Base-by-base conservation (phyloP, 768 basidiomycete species). In the Boletales sp. region DNA sequence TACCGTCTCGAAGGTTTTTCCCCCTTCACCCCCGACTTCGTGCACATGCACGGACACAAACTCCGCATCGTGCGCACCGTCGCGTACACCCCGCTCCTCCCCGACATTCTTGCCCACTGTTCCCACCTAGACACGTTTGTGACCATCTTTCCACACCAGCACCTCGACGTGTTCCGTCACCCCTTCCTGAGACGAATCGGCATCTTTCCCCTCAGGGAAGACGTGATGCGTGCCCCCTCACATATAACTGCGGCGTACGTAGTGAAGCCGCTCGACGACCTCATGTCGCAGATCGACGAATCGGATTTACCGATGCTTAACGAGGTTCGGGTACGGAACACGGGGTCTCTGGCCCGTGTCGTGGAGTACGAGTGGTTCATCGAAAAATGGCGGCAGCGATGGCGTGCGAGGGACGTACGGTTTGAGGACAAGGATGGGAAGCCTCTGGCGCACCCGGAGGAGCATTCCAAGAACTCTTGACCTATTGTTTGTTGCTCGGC, bases 1-100 rank as follows among this genome's bases (percentile, higher is more conserved):
- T 62, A 66, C 11, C 68, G 75, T n/a, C 64, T 78, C 32, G 77
- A 78, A 48, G 67, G 72, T 8, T 67, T 69, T 40, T 75, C 75
- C 7, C 64, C 73, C 2, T 73, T 76, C 31, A 74, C 66, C 31
- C 62, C 66, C 5, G 60, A 67, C 38, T 78, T 78, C 51, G 62
- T 78, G 55, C 46, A 52, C 17, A 64, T 66, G 0, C 74, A 78
- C 36, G 77, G 77, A 4, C 53, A 55, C 41, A 77, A 77, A 59
- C 67, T 78, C 35, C 66, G 66, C 18, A 58, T 58, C 28, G 68
- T 78, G 39, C 69, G 74, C 44, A 74, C 73, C 4, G 66, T 67
- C 39, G 63, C 65, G 1, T 51, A 70, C 57, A 25, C 63, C 5
- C 64, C 64, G 8, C 67, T 77, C 15, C 60, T 74, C 2, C 58